Evolutionary conservation across 2,329 filamentous ascomycete species (phyloP).

Genomic region (Cytospora schulzeri): DNA sequence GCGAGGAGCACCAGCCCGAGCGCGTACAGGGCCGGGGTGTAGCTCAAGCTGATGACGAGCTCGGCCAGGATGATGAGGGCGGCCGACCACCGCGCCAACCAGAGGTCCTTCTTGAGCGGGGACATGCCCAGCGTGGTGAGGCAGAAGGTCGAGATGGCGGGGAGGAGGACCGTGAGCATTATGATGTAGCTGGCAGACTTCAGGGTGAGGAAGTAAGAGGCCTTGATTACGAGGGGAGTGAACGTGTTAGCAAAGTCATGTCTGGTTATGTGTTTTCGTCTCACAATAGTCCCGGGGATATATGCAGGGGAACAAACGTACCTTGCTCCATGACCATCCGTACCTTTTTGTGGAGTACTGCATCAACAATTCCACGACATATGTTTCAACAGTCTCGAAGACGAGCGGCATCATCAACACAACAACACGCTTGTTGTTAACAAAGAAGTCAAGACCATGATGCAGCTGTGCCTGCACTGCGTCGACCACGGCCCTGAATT

Average conservation of each 20-base stretch:
- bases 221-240: slow-evolving; percentile 32
- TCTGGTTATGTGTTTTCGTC: no score
- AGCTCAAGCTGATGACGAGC: slow-evolving; percentile 42
- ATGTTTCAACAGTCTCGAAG: slow-evolving; percentile 38
- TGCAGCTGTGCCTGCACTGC: slow-evolving; percentile 15
- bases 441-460: slow-evolving; percentile 38
- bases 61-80: slow-evolving; percentile 38
- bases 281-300: not conserved
- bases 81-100: slow-evolving; percentile 41
- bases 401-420: slow-evolving; percentile 42
- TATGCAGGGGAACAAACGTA: slow-evolving; percentile 28
- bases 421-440: slow-evolving; percentile 42
- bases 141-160: slow-evolving; percentile 38
- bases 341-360: slow-evolving; percentile 58
- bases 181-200: slow-evolving; percentile 42
- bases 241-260: not conserved
- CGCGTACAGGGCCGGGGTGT: slow-evolving; percentile 36
- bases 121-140: slow-evolving; percentile 36
- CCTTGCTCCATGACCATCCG: slow-evolving; percentile 49
- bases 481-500: slow-evolving; percentile 29
- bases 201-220: slow-evolving; percentile 45
- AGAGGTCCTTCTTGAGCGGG: slow-evolving; percentile 43
- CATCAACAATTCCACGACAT: slow-evolving; percentile 44
- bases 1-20: slow-evolving; percentile 48
- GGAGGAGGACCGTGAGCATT: slow-evolving; percentile 44